phyloP scores from a whole-genome alignment of 2,329 filamentous ascomycete genomes.

The Colletotrichum sp. region DNA sequence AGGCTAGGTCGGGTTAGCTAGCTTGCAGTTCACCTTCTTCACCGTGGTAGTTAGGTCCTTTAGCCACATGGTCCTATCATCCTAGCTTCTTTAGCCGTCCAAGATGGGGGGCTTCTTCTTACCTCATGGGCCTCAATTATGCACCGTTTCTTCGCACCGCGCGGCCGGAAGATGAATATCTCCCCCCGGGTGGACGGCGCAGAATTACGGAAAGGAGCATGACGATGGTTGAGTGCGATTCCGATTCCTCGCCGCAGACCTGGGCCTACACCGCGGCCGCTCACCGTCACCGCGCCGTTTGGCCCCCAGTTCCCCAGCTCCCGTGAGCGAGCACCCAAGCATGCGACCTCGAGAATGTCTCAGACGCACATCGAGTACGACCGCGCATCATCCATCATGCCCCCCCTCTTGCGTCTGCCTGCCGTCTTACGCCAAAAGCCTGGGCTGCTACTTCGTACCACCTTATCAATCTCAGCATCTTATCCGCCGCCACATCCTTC shows the following conservation, averaged over 20 bases:
- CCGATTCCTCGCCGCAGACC: neutral
- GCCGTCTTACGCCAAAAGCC: neutral
- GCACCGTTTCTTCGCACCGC: neutral
- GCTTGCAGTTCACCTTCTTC: neutral
- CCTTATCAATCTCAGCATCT: neutral
- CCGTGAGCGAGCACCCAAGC: slow-evolving; percentile 16
- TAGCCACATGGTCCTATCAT: neutral
- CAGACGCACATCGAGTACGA: slow-evolving; percentile 1
- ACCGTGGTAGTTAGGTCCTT: neutral
- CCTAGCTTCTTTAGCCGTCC: neutral
- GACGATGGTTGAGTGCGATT: neutral
- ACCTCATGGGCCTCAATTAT: neutral
- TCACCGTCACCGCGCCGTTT: neutral
- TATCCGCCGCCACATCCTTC: neutral
- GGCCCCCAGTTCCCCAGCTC: neutral
- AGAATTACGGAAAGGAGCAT: neutral
- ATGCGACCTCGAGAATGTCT: slow-evolving; percentile 14
- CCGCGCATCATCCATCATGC: neutral
- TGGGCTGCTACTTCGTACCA: neutral
- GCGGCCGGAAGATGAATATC: neutral
- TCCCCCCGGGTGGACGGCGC: neutral
- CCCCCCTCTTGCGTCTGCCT: neutral
- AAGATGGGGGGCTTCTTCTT: neutral
- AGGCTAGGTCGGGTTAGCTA: neutral
- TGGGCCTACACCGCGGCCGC: neutral